Conservation (phyloP, 2,329 filamentous ascomycete species). For the Colletotrichum sp. region DNA sequence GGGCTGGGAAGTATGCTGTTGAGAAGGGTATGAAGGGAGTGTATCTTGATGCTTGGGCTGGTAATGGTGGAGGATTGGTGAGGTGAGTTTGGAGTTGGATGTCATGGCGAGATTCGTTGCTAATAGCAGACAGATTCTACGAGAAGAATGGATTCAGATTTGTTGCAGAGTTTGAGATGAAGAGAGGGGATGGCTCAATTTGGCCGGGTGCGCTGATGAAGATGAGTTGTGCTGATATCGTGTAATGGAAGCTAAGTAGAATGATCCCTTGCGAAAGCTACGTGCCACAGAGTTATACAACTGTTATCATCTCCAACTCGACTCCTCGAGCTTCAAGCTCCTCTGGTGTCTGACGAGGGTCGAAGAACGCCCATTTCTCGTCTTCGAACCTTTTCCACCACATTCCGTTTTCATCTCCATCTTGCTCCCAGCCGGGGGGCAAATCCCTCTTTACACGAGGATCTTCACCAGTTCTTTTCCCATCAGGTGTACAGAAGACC, state of each 20-base stretch:
- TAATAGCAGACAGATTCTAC: not conserved
- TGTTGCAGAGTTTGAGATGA: not conserved
- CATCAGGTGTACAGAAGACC: no score
- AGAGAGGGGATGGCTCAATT: not conserved
- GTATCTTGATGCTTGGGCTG: conserved; percentile 32
- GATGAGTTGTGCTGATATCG: not conserved
- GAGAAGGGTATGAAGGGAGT: conserved; percentile 20
- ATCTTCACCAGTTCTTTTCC: no score
- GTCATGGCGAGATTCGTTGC: not conserved
- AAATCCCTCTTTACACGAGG: accelerated
- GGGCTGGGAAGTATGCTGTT: conserved; percentile 2
- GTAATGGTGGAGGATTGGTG: conserved; percentile 26
- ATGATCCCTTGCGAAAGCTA: accelerated
- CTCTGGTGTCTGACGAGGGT: not conserved
- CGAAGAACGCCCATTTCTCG: accelerated
- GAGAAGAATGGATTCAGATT: not conserved
- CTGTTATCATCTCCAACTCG: not conserved
- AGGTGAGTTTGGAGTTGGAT: not conserved
- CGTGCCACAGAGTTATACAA: not conserved
- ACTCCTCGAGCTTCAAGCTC: not conserved
- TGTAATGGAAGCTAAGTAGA: not conserved
- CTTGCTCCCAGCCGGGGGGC: no score
- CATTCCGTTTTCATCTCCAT: no score
- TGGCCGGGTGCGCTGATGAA: not conserved
- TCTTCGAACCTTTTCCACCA: not conserved